A percentile compares a stretch with the other conserved stretches of the same genome.
These are phyloP conservation scores for Xylaria sp. DNA, from an alignment of 2,329 filamentous ascomycete species.

Conservation along the genomic window DNA sequence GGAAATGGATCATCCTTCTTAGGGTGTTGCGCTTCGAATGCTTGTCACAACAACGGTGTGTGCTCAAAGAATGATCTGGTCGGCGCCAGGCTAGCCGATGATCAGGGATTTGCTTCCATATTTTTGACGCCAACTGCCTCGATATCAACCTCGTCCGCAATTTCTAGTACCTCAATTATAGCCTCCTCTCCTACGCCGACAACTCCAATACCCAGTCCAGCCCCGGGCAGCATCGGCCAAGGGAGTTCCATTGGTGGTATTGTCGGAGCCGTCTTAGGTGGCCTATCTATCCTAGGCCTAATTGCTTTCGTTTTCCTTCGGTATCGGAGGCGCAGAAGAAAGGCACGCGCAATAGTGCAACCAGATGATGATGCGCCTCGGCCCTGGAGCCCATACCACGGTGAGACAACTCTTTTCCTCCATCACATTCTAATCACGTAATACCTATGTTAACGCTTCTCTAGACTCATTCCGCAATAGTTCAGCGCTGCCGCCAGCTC, in stretches of 20 bases:
- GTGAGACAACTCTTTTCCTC: conserved; percentile 4
- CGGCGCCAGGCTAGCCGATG: conserved; percentile 19
- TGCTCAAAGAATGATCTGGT: conserved; percentile 22
- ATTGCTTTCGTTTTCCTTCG: conserved; percentile 17
- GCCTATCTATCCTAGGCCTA: conserved; percentile 14
- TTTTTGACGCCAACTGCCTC: conserved; percentile 22
- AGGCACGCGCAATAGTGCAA: not conserved
- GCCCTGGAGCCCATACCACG: conserved; percentile 29
- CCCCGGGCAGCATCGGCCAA: not conserved
- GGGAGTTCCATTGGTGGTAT: conserved; percentile 13
- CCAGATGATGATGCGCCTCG: not conserved
- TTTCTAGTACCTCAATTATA: not conserved
- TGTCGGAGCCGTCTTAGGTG: conserved; percentile 25
- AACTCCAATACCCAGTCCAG: not conserved
- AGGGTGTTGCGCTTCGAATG: conserved; percentile 33
- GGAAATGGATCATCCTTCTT: conserved; percentile 28
- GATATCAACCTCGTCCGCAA: not conserved
- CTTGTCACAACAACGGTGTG: conserved; percentile 18
- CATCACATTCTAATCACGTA: not conserved
- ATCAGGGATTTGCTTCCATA: conserved; percentile 1
- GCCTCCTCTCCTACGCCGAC: not conserved
- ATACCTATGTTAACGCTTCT: not conserved
- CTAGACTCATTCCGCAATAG: conserved; percentile 19
- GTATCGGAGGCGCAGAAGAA: conserved; percentile 19
- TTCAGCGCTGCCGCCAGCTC: not conserved